phyloP scores from a whole-genome alignment of 768 basidiomycete species.

The Peribolospora baueri region DNA sequence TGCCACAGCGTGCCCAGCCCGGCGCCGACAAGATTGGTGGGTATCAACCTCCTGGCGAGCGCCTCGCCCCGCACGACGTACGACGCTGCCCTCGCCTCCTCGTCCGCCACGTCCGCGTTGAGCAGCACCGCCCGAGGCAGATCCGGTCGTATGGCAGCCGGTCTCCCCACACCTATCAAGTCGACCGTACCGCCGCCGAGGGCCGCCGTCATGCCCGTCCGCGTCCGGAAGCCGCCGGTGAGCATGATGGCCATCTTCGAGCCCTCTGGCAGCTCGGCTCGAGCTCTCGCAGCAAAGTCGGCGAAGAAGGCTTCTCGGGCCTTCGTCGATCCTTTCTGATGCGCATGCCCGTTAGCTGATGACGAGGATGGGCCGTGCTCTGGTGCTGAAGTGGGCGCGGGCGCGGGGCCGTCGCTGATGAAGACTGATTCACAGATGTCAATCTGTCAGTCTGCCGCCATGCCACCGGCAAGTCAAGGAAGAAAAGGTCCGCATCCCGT shows the following conservation, averaged over 20 bases:
- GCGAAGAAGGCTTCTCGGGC: constrained; percentile 49
- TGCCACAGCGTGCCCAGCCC: constrained; percentile 45
- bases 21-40: constrained; percentile 40
- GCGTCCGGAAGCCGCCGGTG: constrained; percentile 52
- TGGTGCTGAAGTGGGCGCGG: background rate
- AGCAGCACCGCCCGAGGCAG: constrained; percentile 26
- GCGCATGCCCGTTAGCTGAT: too few relatives aligned
- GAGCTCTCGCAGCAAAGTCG: constrained; percentile 36
- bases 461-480: background rate
- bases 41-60: constrained; percentile 4
- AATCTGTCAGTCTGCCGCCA: too few relatives aligned
- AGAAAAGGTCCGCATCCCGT: background rate
- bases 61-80: constrained; percentile 16
- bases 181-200: constrained; percentile 36
- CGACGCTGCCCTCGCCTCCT: constrained; percentile 2
- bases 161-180: constrained; percentile 51
- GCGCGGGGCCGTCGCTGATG: too few relatives aligned
- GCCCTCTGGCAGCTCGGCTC: constrained; percentile 24
- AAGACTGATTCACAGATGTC: background rate
- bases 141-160: constrained; percentile 37
- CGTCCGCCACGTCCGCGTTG: background rate
- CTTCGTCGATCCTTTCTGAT: constrained; percentile 9
- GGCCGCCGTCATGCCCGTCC: constrained; percentile 31
- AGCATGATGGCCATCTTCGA: constrained; percentile 30
- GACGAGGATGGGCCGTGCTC: background rate